Percentiles rank a stretch among this genome's conserved stretches.
Evolutionary conservation across 2,329 filamentous ascomycete genomes (phyloP).

Genomic region (Penicillium sp.): DNA sequence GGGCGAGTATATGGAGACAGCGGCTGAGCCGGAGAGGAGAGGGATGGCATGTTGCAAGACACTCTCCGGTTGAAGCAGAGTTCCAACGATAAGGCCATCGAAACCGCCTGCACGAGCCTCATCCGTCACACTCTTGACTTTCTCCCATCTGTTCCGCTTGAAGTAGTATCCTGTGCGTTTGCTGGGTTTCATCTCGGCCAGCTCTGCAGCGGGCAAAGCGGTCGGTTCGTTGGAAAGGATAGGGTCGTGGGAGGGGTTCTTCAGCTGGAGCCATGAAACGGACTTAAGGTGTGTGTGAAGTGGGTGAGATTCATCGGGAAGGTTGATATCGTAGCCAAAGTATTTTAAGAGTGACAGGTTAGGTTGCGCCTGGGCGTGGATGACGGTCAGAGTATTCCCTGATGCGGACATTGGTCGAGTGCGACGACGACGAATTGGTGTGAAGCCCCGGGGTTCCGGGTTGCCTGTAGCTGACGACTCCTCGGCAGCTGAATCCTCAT

Average conservation of each 20-base stretch:
- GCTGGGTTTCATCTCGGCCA: slow-evolving; percentile 74
- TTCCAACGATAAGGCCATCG: slow-evolving; percentile 79
- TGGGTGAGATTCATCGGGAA: slow-evolving; percentile 68
- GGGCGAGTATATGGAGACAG: slow-evolving; percentile 81
- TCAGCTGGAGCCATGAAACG: slow-evolving; percentile 87
- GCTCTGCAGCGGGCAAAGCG: slow-evolving; percentile 57
- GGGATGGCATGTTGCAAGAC: slow-evolving; percentile 76
- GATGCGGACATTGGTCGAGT: slow-evolving; percentile 43
- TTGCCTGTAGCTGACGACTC: neutral
- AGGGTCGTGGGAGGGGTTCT: slow-evolving; percentile 72
- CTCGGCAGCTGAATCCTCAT: neutral
- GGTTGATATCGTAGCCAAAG: slow-evolving; percentile 77
- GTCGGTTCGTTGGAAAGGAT: slow-evolving; percentile 70
- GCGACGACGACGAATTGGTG: slow-evolving; percentile 24
- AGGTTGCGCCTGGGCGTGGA: slow-evolving; percentile 72
- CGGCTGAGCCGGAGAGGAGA: slow-evolving; percentile 77
- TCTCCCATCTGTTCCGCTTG: slow-evolving; percentile 81
- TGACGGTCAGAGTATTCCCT: slow-evolving; percentile 57
- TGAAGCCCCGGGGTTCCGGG: slow-evolving; percentile 2
- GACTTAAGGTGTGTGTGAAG: slow-evolving; percentile 78
- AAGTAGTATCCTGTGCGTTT: slow-evolving; percentile 84
- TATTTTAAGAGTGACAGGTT: slow-evolving; percentile 87
- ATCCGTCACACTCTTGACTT: slow-evolving; percentile 70
- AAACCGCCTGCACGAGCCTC: slow-evolving; percentile 74
- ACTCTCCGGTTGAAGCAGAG: slow-evolving; percentile 75